A percentile compares a stretch with the other conserved stretches of the same genome.
These are phyloP conservation scores for Tuber indicum DNA, from an alignment of 495 filamentous ascomycete species.

Conservation along the genomic window DNA sequence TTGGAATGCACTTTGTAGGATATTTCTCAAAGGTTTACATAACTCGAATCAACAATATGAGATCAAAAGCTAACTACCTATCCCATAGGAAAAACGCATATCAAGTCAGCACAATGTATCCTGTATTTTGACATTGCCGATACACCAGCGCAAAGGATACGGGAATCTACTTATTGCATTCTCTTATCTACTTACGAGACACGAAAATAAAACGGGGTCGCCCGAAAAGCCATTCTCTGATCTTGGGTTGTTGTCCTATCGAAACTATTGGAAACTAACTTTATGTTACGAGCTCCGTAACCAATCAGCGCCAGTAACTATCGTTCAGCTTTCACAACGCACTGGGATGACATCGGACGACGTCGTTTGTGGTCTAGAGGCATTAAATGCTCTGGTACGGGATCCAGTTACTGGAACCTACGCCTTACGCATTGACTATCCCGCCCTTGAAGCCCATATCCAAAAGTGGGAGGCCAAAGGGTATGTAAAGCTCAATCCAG, in stretches of 20 bases:
- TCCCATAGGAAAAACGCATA: constrained; percentile 71
- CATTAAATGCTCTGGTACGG: constrained; percentile 74
- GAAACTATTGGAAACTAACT: constrained; percentile 90
- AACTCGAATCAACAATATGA: not conserved
- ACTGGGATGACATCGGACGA: constrained; percentile 96
- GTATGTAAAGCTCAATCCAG: constrained; percentile 75
- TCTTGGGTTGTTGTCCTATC: constrained; percentile 93
- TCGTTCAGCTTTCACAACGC: constrained; percentile 67
- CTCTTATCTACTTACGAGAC: constrained; percentile 88
- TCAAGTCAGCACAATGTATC: constrained; percentile 94
- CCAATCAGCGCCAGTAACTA: constrained; percentile 55
- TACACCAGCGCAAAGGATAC: constrained; percentile 94
- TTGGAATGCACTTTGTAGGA: constrained; percentile 93
- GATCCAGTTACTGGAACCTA: constrained; percentile 85
- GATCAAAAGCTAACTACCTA: not conserved
- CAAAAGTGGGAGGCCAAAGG: constrained; percentile 77
- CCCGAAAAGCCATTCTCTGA: constrained; percentile 97
- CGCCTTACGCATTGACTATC: constrained; percentile 75
- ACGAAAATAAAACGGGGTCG: constrained; percentile 89
- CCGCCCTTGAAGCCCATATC: constrained; percentile 77
- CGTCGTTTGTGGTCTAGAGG: constrained; percentile 86
- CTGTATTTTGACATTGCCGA: constrained; percentile 90
- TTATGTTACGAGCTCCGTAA: constrained; percentile 72
- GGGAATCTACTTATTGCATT: constrained; percentile 96
- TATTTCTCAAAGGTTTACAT: constrained; percentile 77